phyloP scores from a whole-genome alignment of 305 asterid genomes.

The Petunia hybrid region DNA sequence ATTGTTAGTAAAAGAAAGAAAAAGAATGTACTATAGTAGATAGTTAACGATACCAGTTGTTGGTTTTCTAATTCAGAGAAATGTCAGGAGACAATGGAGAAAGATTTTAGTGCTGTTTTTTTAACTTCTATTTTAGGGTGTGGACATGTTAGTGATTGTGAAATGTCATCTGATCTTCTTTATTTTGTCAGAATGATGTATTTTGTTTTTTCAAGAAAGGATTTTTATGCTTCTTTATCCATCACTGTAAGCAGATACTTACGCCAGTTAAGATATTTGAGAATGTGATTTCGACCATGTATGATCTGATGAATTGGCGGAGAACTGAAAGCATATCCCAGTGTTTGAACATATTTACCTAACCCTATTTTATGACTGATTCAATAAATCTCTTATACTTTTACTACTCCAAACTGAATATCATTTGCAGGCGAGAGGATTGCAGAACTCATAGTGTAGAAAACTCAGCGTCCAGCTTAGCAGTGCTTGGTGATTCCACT shows the following conservation, averaged over 20 bases:
- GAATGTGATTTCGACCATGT: not conserved
- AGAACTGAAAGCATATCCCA: conserved; percentile 24
- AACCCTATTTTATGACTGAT: conserved; percentile 28
- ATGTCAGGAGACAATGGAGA: not conserved
- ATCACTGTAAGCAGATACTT: conserved; percentile 23
- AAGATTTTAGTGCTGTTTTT: not conserved
- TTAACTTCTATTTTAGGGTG: not conserved
- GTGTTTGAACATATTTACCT: conserved; percentile 21
- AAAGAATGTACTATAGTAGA: not conserved
- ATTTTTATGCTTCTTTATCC: conserved; percentile 15
- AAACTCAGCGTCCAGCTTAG: conserved; percentile 41
- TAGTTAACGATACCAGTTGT: not conserved
- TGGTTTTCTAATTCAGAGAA: conserved; percentile 15
- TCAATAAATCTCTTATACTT: conserved; percentile 1
- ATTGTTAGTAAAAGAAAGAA: not conserved
- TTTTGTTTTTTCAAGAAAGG: not conserved
- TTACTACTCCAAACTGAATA: not conserved
- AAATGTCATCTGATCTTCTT: not conserved
- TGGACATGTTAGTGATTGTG: not conserved
- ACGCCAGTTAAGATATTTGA: conserved; percentile 9
- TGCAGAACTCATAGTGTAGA: conserved; percentile 41
- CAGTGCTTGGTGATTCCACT: conserved; percentile 44
- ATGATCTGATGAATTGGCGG: conserved; percentile 20
- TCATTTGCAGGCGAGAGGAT: conserved; percentile 64
- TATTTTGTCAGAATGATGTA: not conserved